Base-by-base conservation (phyloP, 306 rosid species). In the Mimosa bimucronata region DNA sequence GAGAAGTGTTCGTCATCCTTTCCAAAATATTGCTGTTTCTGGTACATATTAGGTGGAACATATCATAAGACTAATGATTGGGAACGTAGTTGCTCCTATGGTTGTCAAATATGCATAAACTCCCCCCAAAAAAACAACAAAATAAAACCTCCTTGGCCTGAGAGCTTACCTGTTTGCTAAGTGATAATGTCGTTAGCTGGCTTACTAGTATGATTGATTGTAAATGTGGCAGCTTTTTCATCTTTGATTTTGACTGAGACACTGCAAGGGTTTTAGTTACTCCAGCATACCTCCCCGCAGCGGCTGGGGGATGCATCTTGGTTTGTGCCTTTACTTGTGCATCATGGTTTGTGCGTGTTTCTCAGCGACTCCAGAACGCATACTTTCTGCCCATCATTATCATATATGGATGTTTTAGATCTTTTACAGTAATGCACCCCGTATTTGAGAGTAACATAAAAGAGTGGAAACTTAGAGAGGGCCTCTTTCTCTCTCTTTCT, bases 211-310 rank as follows among this genome's bases (percentile, higher is more conserved):
- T 72, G 75, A 50, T 74, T 18, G 64, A 74, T 29, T 85, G 77
- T 82, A 76, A 73, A 86, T 57, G 74, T 81, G 19, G 30, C 71
- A 81, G 64, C 71, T 69, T 71, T 64, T 26, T 80, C 64, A 58
- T 76, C 10, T 40, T 40, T 58, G 28, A 38, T 79, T 60, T n/a
- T 37, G 18, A 79, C 53, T 57, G 42, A 53, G 79, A 69, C 75
- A 41, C 23, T 80, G 31, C 70, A 26, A 68, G 52, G 60, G 57
- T 23, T 55, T 40, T 77, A 31, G 19, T 77, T 80, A 10, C 41
- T 68, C 28, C n/a, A n/a, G n/a, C n/a, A n/a, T n/a, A n/a, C n/a
- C n/a, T n/a, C n/a, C n/a, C n/a, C n/a, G n/a, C n/a, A n/a, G n/a
- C n/a, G n/a, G n/a, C n/a, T n/a, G n/a, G n/a, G n/a, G n/a, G n/a